Percentiles rank a stretch among this genome's conserved stretches.
phyloP scores from a whole-genome alignment of 192 early-diverging fungal genomes.

The Coemansia guatemalensis region DNA sequence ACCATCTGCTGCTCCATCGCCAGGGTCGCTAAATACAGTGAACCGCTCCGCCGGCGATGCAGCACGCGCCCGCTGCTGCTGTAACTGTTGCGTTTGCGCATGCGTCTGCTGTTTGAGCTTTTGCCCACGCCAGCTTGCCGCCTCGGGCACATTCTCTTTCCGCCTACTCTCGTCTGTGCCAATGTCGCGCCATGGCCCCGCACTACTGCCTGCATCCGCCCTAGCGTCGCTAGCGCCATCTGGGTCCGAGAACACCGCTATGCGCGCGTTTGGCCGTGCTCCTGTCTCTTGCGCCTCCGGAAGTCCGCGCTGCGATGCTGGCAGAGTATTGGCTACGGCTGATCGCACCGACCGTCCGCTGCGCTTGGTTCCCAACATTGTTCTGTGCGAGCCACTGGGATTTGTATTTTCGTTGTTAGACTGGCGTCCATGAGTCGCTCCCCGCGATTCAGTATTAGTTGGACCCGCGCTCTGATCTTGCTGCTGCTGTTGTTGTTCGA shows the following conservation, averaged over 20 bases:
- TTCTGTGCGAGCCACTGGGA: conserved; percentile 8
- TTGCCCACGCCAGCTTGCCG: conserved; percentile 61
- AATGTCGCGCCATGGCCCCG: conserved; percentile 58
- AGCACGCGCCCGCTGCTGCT: neutral
- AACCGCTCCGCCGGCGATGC: conserved; percentile 21
- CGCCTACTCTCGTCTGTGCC: conserved; percentile 58
- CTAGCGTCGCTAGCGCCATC: conserved; percentile 2
- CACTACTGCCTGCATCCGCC: neutral
- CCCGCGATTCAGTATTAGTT: neutral
- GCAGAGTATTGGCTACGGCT: conserved; percentile 34
- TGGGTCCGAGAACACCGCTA: conserved; percentile 41
- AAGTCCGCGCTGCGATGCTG: conserved; percentile 26
- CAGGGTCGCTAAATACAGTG: conserved; percentile 41
- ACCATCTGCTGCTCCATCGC: neutral
- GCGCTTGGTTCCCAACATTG: conserved; percentile 38
- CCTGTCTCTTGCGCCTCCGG: neutral
- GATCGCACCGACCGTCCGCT: conserved; percentile 23
- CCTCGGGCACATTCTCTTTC: conserved; percentile 72
- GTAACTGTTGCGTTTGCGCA: neutral
- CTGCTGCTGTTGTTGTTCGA: neutral
- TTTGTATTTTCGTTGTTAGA: conserved; percentile 9
- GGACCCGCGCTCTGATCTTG: too few species aligned
- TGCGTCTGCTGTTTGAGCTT: conserved; percentile 54
- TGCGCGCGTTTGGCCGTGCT: conserved; percentile 28
- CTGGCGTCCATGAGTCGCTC: neutral